A percentile compares a stretch with the other conserved stretches of the same genome.
Evolutionary conservation across 805 yeast species (phyloP).

Genomic region (Nadsonia fulvescens): DNA sequence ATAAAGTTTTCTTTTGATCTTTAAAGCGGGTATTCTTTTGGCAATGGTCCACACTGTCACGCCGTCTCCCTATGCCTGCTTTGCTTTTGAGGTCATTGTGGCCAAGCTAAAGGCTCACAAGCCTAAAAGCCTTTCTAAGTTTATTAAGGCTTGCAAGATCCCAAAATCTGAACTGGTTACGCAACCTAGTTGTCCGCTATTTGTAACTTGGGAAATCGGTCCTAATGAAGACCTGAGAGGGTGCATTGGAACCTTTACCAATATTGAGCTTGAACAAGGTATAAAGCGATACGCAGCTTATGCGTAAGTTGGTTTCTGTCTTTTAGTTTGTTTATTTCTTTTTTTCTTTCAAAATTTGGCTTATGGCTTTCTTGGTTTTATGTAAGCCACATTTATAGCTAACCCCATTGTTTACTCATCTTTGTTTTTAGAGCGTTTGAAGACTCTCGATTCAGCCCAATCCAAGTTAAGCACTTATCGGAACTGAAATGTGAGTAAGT

Average conservation of each 20-base stretch:
- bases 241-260: conserved; percentile 78
- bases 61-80: conserved; percentile 23
- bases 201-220: conserved; percentile 63
- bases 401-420: no score
- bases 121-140: no score
- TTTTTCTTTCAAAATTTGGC: no score
- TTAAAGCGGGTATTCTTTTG: no score
- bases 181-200: conserved; percentile 35
- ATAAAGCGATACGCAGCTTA: conserved; percentile 41
- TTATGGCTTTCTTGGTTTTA: no score
- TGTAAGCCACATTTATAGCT: no score
- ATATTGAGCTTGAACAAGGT: conserved; percentile 36
- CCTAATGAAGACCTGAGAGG: conserved; percentile 43
- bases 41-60: no score
- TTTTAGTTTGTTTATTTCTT: conserved; percentile 6
- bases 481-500: conserved; percentile 26
- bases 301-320: conserved; percentile 21
- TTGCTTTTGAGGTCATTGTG: conserved; percentile 24
- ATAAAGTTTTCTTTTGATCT: no score
- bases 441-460: conserved; percentile 63
- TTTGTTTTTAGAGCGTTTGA: conserved; percentile 42
- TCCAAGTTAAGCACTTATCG: conserved; percentile 35
- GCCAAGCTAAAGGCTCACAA: conserved; percentile 16
- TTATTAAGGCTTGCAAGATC: conserved; percentile 6
- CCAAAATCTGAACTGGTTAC: conserved; percentile 1